Percentiles rank a stretch among this genome's conserved stretches.
These are phyloP conservation scores for Gossypium davidsonii DNA, from an alignment of 441 rosid species.

Conservation along the genomic window DNA sequence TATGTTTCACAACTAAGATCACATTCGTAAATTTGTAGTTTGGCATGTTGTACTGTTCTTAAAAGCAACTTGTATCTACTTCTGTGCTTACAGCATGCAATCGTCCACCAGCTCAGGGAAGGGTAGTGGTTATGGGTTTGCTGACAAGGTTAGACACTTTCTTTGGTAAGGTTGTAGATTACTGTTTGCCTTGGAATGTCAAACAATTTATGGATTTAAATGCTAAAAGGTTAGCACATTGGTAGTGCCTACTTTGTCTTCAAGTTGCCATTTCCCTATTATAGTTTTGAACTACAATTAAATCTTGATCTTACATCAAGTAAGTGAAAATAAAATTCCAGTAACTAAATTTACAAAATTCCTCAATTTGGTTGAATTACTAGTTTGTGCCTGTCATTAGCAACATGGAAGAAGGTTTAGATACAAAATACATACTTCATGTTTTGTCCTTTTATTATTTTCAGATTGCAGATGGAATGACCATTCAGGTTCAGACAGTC, in stretches of 20 bases:
- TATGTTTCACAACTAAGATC: not conserved
- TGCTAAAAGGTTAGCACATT: not conserved
- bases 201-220: not conserved
- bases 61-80: slow-evolving; percentile 1
- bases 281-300: not conserved
- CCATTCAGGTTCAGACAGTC: slow-evolving; percentile 70
- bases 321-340: not conserved
- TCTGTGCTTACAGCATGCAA: slow-evolving; percentile 40
- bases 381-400: not conserved
- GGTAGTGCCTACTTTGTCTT: not conserved
- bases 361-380: not conserved
- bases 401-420: not conserved
- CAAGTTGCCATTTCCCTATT: not conserved
- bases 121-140: slow-evolving; percentile 89
- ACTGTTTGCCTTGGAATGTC: not conserved
- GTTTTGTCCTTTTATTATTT: slow-evolving; percentile 15
- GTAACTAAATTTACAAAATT: not conserved
- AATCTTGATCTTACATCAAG: not conserved
- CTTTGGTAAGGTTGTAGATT: not conserved
- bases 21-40: slow-evolving; percentile 6
- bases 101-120: slow-evolving; percentile 56
- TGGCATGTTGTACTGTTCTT: slow-evolving; percentile 1
- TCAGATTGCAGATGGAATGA: slow-evolving; percentile 99
- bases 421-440: slow-evolving; percentile 12
- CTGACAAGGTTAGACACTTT: slow-evolving; percentile 74